phyloP scores from a whole-genome alignment of 495 filamentous ascomycete species.

The Penicillium waksmanii region DNA sequence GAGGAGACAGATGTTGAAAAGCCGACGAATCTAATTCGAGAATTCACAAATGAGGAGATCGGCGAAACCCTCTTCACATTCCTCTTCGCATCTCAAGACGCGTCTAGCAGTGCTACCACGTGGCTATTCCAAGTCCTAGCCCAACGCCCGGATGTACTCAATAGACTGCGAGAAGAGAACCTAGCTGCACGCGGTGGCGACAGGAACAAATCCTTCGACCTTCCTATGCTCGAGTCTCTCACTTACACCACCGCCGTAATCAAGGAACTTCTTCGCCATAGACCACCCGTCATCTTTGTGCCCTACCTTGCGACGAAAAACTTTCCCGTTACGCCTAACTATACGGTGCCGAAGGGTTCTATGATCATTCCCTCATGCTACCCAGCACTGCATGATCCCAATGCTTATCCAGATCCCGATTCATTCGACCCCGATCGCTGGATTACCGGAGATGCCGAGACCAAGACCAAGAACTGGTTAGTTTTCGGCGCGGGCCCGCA shows the following conservation, averaged over 20 bases:
- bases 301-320: constrained; percentile 87
- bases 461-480: constrained; percentile 90
- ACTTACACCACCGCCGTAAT: constrained; percentile 87
- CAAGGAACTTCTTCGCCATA: constrained; percentile 88
- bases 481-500: constrained; percentile 93
- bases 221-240: constrained; percentile 86
- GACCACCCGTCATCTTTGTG: constrained; percentile 94
- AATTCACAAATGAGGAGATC: constrained; percentile 89
- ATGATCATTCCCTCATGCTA: constrained; percentile 92
- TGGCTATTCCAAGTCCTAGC: constrained; percentile 93
- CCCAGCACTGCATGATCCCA: constrained; percentile 84
- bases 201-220: constrained; percentile 61
- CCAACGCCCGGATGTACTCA: constrained; percentile 84
- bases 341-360: constrained; percentile 84
- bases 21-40: constrained; percentile 74
- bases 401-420: constrained; percentile 84
- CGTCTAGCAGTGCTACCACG: constrained; percentile 84
- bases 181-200: constrained; percentile 73
- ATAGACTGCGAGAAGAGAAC: constrained; percentile 84
- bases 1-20: constrained; percentile 71
- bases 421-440: constrained; percentile 83
- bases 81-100: constrained; percentile 95
- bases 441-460: constrained; percentile 85
- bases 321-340: constrained; percentile 82
- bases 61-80: constrained; percentile 92